These are phyloP conservation scores for Cylindrodendrum hubeiense DNA, from an alignment of 2,329 filamentous ascomycete species.

Conservation along the genomic window DNA sequence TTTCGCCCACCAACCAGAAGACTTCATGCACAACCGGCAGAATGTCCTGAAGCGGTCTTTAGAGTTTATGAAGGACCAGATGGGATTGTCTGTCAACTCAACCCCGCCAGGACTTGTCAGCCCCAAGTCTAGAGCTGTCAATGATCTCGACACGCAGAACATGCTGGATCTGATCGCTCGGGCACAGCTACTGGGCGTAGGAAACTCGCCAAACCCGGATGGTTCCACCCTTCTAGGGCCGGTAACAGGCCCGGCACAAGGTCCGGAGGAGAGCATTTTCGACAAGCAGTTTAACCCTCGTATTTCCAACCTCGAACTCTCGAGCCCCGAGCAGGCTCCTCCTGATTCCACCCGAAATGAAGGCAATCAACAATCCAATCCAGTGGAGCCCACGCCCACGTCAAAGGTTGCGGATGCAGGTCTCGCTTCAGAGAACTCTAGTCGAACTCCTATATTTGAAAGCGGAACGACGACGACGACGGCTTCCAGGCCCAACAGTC, in stretches of 20 bases:
- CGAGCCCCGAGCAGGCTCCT: slow-evolving; percentile 51
- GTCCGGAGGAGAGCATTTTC: slow-evolving; percentile 84
- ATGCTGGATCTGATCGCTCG: slow-evolving; percentile 90
- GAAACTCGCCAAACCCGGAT: slow-evolving; percentile 67
- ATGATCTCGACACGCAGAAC: slow-evolving; percentile 88
- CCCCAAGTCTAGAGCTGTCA: slow-evolving; percentile 84
- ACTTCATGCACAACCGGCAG: slow-evolving; percentile 90
- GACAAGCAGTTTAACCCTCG: slow-evolving; percentile 80
- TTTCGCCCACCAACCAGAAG: slow-evolving; percentile 95
- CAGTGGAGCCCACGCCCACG: slow-evolving; percentile 26
- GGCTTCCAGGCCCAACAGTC: slow-evolving; percentile 69
- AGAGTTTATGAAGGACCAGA: slow-evolving; percentile 95
- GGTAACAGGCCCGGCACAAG: slow-evolving; percentile 82
- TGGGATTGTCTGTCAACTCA: slow-evolving; percentile 78
- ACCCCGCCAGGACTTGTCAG: slow-evolving; percentile 82
- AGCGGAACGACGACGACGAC: slow-evolving; percentile 65
- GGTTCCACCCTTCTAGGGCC: slow-evolving; percentile 64
- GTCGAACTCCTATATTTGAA: slow-evolving; percentile 68
- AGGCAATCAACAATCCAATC: slow-evolving; percentile 29
- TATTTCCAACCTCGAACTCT: slow-evolving; percentile 63
- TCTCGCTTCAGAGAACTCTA: slow-evolving; percentile 61
- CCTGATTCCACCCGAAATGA: slow-evolving; percentile 43
- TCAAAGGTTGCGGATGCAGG: slow-evolving; percentile 35
- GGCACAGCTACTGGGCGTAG: slow-evolving; percentile 81
- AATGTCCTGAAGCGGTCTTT: slow-evolving; percentile 93